Conservation (phyloP, 805 yeast species). For the Grigorovia jiainica region DNA sequence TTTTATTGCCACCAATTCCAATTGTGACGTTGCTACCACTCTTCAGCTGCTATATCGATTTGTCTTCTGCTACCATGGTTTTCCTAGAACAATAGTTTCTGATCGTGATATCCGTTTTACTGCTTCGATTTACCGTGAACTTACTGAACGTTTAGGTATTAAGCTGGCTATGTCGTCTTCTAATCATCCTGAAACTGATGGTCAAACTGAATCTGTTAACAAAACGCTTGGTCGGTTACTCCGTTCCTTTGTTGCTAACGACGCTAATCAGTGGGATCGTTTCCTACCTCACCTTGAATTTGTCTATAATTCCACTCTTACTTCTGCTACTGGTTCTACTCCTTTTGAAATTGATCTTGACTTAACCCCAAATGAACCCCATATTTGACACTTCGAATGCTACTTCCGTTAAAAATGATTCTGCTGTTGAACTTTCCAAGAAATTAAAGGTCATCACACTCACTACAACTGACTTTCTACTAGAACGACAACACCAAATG, state of each 20-base stretch:
- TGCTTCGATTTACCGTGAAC: neutral
- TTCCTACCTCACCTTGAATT: constrained; percentile 6
- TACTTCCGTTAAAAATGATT: neutral
- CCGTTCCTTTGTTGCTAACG: neutral
- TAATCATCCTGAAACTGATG: constrained; percentile 4
- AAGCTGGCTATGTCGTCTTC: neutral
- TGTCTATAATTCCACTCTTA: constrained; percentile 4
- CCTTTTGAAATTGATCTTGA: constrained; percentile 9
- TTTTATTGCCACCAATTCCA: constrained; percentile 7
- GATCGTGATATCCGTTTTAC: constrained; percentile 5
- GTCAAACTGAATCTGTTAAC: constrained; percentile 5
- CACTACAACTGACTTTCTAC: neutral
- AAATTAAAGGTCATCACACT: neutral
- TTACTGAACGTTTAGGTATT: constrained; percentile 3
- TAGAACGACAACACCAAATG: constrained; percentile 1
- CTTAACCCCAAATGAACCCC: constrained; percentile 7
- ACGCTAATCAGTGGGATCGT: constrained; percentile 3
- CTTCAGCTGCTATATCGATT: constrained; percentile 7
- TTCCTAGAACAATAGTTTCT: constrained; percentile 6
- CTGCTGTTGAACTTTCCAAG: neutral
- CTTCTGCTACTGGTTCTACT: neutral
- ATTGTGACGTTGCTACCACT: constrained; percentile 6
- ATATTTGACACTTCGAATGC: too few relatives aligned
- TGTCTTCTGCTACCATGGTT: constrained; percentile 11
- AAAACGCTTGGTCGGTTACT: constrained; percentile 2